Conservation (phyloP, 441 rosid genomes). For the Macaranga tanarius region DNA sequence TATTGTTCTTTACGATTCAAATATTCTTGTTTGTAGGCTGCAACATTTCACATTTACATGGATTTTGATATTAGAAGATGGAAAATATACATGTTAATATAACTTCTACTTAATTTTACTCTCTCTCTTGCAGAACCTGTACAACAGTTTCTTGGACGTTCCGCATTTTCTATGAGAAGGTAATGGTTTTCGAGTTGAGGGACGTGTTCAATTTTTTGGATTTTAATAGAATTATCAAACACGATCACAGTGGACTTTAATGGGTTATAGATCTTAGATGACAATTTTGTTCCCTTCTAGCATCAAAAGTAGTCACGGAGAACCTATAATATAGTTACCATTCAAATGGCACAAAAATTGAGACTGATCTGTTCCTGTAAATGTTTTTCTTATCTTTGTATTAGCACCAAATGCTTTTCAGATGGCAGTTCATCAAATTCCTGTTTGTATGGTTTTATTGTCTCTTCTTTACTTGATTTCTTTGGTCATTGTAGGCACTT, state of each 20-base stretch:
- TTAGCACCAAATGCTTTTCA: neutral
- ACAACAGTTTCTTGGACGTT: conserved; percentile 93
- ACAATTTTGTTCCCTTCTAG: neutral
- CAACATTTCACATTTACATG: neutral
- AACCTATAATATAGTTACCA: neutral
- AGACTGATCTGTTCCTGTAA: neutral
- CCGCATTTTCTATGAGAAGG: conserved; percentile 94
- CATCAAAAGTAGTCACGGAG: neutral
- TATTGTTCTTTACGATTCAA: neutral
- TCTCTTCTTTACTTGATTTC: conserved; percentile 24
- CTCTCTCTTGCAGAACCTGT: conserved; percentile 68
- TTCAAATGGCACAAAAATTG: neutral
- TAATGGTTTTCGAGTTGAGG: conserved; percentile 30
- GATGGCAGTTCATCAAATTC: neutral
- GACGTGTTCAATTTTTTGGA: neutral
- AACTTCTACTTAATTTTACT: conserved; percentile 14
- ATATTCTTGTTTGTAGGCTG: conserved; percentile 1
- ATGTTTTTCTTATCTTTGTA: neutral
- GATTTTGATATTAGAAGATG: conserved; percentile 4
- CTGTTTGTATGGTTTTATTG: conserved; percentile 13
- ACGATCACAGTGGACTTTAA: neutral
- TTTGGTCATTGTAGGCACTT: conserved; percentile 54
- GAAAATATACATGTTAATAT: conserved; percentile 14
- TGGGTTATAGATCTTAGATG: neutral
- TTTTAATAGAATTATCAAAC: conserved; percentile 4